Conservation (phyloP, 2,329 filamentous ascomycete species). For the Pseudohalonectria lignicola region DNA sequence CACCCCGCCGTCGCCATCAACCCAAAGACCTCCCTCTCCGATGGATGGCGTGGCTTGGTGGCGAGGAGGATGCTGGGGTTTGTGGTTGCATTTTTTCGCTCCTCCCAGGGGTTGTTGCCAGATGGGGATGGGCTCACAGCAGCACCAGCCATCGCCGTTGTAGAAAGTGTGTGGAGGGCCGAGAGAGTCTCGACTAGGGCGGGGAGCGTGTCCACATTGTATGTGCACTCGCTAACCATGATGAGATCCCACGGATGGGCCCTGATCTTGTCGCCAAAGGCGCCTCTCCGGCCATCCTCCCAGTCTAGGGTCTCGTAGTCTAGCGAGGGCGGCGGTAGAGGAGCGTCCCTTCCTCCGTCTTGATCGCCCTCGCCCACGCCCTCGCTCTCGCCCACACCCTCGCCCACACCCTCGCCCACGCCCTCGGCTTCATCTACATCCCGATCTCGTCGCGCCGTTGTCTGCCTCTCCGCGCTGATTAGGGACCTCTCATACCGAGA, state of each 20-base stretch:
- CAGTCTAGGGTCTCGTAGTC: constrained; percentile 47
- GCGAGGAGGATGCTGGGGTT: constrained; percentile 37
- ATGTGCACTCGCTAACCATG: constrained; percentile 49
- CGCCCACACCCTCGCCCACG: too few relatives aligned
- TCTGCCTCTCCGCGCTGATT: neutral
- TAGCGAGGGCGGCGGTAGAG: constrained; percentile 13
- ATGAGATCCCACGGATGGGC: constrained; percentile 38
- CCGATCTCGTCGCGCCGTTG: neutral
- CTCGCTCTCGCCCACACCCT: constrained; percentile 6
- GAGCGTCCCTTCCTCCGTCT: neutral
- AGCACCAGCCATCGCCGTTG: neutral
- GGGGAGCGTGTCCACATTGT: constrained; percentile 45
- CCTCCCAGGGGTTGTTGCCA: too few relatives aligned
- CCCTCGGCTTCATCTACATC: too few relatives aligned
- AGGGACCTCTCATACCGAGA: constrained; percentile 3
- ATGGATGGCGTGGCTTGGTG: constrained; percentile 44
- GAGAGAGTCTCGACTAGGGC: constrained; percentile 41
- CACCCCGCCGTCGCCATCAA: constrained; percentile 34
- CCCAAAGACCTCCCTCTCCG: constrained; percentile 36
- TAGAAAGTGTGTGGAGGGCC: constrained; percentile 27
- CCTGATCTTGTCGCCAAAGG: constrained; percentile 28
- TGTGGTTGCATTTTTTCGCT: too few relatives aligned
- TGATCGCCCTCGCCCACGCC: constrained; percentile 7
- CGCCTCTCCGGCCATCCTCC: constrained; percentile 35
- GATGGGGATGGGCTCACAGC: too few relatives aligned